These are phyloP conservation scores for Narthecium ossifragum DNA, from an alignment of 106 monocot genomes.

Conservation along the genomic window DNA sequence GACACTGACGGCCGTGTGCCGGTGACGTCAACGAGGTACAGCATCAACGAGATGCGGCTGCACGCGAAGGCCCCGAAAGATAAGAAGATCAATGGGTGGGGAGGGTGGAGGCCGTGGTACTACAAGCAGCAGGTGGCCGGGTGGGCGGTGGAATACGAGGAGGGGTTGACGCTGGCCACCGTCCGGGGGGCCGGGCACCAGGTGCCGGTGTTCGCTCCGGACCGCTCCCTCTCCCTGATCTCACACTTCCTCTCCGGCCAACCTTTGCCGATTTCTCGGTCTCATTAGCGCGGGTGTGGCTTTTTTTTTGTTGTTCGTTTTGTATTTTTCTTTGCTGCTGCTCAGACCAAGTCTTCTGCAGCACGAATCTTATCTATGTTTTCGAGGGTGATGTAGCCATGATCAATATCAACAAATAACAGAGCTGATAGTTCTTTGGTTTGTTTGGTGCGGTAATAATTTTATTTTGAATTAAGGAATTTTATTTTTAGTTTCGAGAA, in stretches of 20 bases:
- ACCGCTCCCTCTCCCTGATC: constrained; percentile 49
- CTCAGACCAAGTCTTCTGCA: no score
- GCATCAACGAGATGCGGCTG: constrained; percentile 64
- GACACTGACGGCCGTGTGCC: constrained; percentile 90
- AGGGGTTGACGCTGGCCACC: constrained; percentile 67
- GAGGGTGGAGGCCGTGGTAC: constrained; percentile 80
- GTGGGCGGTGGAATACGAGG: constrained; percentile 78
- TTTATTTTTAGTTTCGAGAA: no score
- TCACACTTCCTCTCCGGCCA: constrained; percentile 55
- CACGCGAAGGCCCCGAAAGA: constrained; percentile 19
- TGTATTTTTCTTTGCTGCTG: no score
- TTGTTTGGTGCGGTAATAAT: no score
- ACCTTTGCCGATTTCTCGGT: constrained; percentile 33
- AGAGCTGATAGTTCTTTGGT: no score
- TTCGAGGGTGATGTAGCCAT: no score
- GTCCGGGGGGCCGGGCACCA: constrained; percentile 86
- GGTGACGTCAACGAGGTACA: constrained; percentile 85
- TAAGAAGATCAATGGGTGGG: constrained; percentile 18
- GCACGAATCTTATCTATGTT: no score
- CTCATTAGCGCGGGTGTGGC: not conserved
- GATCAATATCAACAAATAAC: no score
- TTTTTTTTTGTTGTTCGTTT: not conserved
- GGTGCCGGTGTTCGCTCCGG: constrained; percentile 68
- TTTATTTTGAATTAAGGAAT: no score
- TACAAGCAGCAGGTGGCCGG: constrained; percentile 72